phyloP scores from a whole-genome alignment of 257 asterid species.

The Orobanche coerulescens region DNA sequence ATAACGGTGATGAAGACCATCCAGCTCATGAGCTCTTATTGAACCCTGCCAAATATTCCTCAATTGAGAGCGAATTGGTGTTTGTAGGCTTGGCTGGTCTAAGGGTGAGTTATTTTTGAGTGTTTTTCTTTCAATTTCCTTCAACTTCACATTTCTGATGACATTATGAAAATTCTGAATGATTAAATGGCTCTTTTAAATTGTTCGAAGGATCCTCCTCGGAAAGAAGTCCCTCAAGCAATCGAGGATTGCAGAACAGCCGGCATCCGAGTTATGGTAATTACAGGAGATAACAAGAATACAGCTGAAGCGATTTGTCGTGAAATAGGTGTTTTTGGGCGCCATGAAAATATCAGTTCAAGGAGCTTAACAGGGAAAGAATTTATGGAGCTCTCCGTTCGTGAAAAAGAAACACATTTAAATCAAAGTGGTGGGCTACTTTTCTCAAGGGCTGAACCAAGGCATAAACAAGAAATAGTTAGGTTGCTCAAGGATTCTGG shows the following conservation, averaged over 20 bases:
- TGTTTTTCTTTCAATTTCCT: background rate
- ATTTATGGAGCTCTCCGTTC: slow-evolving; percentile 50
- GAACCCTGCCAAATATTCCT: slow-evolving; percentile 71
- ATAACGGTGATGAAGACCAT: no score
- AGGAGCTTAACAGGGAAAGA: slow-evolving; percentile 87
- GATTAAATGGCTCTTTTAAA: background rate
- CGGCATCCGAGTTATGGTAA: no score
- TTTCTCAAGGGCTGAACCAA: slow-evolving; percentile 98
- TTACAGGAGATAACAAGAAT: no score
- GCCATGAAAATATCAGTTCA: slow-evolving; percentile 52
- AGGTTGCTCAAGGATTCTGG: slow-evolving; percentile 88
- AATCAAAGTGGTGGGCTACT: slow-evolving; percentile 68
- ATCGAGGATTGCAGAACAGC: no score
- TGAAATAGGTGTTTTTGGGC: slow-evolving; percentile 87
- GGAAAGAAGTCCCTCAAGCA: slow-evolving; percentile 90
- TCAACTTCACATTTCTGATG: background rate
- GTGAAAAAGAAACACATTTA: slow-evolving; percentile 33
- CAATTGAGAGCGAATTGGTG: slow-evolving; percentile 68
- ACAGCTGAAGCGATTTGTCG: no score
- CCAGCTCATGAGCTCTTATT: slow-evolving; percentile 80
- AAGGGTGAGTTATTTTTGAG: slow-evolving; percentile 53
- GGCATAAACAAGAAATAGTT: slow-evolving; percentile 94
- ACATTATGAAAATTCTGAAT: background rate
- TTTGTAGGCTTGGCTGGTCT: slow-evolving; percentile 89
- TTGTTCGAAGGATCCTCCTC: slow-evolving; percentile 78